Evolutionary conservation across 345 rosid species (phyloP), one percentile per base, ranked within the genome.

Genomic region (Rhizophora apiculata): DNA sequence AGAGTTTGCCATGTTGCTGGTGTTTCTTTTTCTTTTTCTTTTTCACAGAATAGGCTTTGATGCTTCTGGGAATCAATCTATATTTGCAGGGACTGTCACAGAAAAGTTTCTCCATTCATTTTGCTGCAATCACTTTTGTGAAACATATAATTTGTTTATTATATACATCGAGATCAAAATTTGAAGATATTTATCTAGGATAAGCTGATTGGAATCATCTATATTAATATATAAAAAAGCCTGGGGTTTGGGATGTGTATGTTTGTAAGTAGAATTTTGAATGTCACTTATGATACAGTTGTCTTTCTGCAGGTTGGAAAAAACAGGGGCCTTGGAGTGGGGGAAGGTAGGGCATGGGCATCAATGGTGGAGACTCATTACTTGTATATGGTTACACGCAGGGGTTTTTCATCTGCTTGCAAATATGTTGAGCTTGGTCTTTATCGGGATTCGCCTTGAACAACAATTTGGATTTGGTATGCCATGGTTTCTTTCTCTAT

Each of bases 351-450:
- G 86, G 60, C 82, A 85, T 80, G 81, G 65, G 46, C 79, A 87
- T 75, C 94, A 96, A 81, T 95, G 92, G 71, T 92, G 98, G 98
- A 89, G 99, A 76, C 88, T 95, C 0, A 24, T 90, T 55, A 61
- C 86, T 49, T 95, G 97, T 77, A 84, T 92, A 76, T 95, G 99
- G 99, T 75, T 95, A 74, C 99, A 95, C 34, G 99, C 98, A 0
- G 99, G 99, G 27, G 88, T 95, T 80, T 81, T 95, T 69, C 99
- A 95, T 81, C 83, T 95, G 71, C 88, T 88, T 67, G 86, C 91
- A 30, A 95, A 89, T 75, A 86, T 95, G 96, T 70, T 90, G 80
- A 89, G 96, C 82, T 75, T 89, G 83, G 72, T 91, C 77, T 88
- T 94, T 58, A 81, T 92, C 15, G 98, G 98, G 61, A 87, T 91